phyloP scores from a whole-genome alignment of 257 asterid species.

The Mitragyna speciosa region DNA sequence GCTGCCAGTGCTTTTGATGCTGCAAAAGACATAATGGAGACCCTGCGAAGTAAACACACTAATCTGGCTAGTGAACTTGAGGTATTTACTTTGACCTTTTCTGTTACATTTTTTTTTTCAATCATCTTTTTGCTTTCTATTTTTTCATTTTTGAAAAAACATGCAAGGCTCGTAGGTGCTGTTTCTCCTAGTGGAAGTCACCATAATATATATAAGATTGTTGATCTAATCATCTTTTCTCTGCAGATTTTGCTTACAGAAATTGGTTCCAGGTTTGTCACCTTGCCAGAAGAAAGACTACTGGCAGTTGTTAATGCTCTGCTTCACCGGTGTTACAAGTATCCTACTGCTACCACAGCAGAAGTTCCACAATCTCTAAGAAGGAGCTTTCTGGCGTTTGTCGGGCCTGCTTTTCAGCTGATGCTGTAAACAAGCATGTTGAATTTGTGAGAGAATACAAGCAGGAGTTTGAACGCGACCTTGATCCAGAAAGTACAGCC shows the following conservation, averaged over 20 bases:
- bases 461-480: slow-evolving; percentile 96
- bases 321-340: slow-evolving; percentile 99
- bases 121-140: not conserved
- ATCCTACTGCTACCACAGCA: slow-evolving; percentile 97
- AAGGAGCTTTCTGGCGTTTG: slow-evolving; percentile 99
- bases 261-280: slow-evolving; percentile 93
- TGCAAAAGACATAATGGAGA: slow-evolving; percentile 98
- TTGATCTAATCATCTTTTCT: not conserved
- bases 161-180: not conserved
- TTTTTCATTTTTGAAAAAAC: not conserved
- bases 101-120: not conserved
- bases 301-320: slow-evolving; percentile 97
- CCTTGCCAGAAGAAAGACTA: slow-evolving; percentile 96
- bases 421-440: slow-evolving; percentile 98
- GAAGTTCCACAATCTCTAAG: slow-evolving; percentile 98
- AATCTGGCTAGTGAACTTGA: slow-evolving; percentile 98
- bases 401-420: slow-evolving; percentile 98
- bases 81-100: slow-evolving; percentile 38
- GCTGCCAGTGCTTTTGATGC: slow-evolving; percentile 99
- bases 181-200: not conserved
- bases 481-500: slow-evolving; percentile 90
- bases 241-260: slow-evolving; percentile 88
- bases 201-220: not conserved
- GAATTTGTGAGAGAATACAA: slow-evolving; percentile 97
- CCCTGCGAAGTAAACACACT: slow-evolving; percentile 89